These are phyloP conservation scores for Naganishia vaughanmartiniae DNA, from an alignment of 768 basidiomycete species.

Conservation along the genomic window DNA sequence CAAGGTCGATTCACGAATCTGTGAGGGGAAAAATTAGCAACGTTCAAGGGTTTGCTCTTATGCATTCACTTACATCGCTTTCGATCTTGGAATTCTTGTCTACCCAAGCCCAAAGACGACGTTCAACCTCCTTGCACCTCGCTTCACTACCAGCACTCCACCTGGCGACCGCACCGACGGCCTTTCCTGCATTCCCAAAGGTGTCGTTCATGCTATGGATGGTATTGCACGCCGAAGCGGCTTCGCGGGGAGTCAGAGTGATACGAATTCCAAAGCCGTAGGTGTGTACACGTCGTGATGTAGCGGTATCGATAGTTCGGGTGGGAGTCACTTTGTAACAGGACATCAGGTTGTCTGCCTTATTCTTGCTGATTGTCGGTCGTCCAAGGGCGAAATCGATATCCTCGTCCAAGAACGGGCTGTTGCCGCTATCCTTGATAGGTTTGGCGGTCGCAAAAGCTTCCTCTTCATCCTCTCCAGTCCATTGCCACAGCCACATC, in stretches of 20 bases:
- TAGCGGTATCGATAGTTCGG: slow-evolving; percentile 41
- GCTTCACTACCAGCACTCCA: slow-evolving; percentile 47
- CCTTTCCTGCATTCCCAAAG: slow-evolving; percentile 42
- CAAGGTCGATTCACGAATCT: background rate
- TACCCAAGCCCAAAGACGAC: slow-evolving; percentile 18
- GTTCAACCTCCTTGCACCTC: slow-evolving; percentile 39
- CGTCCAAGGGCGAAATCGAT: slow-evolving; percentile 1
- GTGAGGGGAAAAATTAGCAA: background rate
- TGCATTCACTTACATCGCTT: background rate
- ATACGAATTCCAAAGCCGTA: slow-evolving; percentile 49
- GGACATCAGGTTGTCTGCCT: background rate
- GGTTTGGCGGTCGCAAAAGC: slow-evolving; percentile 26
- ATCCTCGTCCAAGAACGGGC: background rate
- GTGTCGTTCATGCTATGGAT: slow-evolving; percentile 32
- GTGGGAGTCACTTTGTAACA: slow-evolving; percentile 45
- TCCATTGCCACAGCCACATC: slow-evolving; percentile 51
- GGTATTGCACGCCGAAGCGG: slow-evolving; percentile 38
- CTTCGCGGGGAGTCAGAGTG: slow-evolving; percentile 42
- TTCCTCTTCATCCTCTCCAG: slow-evolving; percentile 35
- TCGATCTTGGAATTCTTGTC: slow-evolving; percentile 5
- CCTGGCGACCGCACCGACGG: slow-evolving; percentile 46
- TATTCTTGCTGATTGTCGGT: background rate
- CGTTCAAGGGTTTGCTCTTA: background rate
- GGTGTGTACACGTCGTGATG: slow-evolving; percentile 42
- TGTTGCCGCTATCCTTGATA: background rate